Evolutionary conservation across 2,329 filamentous ascomycete genomes (phyloP).

Genomic region (Cladophialophora immunda): DNA sequence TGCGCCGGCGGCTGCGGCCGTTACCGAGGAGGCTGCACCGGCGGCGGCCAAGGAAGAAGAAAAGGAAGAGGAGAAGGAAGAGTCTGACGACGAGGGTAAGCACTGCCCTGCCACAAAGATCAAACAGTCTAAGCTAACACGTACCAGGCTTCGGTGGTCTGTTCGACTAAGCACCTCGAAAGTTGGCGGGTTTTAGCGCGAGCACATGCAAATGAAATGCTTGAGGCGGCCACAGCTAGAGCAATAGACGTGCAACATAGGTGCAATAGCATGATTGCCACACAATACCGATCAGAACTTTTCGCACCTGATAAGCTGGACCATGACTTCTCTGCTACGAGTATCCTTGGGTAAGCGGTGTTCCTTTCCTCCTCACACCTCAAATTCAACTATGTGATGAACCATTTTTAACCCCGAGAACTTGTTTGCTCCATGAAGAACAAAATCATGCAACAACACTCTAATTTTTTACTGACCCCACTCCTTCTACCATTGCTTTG

Average conservation of each 20-base stretch:
- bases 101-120: conserved; percentile 46
- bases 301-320: not conserved
- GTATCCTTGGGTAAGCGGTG: conserved; percentile 33
- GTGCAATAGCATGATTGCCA: conserved; percentile 41
- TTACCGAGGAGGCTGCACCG: conserved; percentile 60
- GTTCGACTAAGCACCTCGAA: conserved; percentile 66
- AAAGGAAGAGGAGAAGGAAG: conserved; percentile 72
- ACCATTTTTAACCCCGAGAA: conserved; percentile 72
- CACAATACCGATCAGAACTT: not conserved
- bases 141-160: conserved; percentile 77
- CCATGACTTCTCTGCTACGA: not conserved
- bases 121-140: conserved; percentile 47
- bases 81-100: conserved; percentile 69
- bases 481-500: conserved; percentile 9
- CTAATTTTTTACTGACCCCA: conserved; percentile 75
- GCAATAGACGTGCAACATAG: conserved; percentile 45
- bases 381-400: conserved; percentile 63
- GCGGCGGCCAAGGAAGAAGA: conserved; percentile 64
- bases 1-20: conserved; percentile 73
- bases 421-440: conserved; percentile 63
- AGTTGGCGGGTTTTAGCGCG: conserved; percentile 40
- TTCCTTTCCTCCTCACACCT: conserved; percentile 24
- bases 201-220: conserved; percentile 50
- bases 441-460: conserved; percentile 70
- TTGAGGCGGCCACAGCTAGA: conserved; percentile 47